Conservation (phyloP, 768 basidiomycete species). For the Mycena polygramma region DNA sequence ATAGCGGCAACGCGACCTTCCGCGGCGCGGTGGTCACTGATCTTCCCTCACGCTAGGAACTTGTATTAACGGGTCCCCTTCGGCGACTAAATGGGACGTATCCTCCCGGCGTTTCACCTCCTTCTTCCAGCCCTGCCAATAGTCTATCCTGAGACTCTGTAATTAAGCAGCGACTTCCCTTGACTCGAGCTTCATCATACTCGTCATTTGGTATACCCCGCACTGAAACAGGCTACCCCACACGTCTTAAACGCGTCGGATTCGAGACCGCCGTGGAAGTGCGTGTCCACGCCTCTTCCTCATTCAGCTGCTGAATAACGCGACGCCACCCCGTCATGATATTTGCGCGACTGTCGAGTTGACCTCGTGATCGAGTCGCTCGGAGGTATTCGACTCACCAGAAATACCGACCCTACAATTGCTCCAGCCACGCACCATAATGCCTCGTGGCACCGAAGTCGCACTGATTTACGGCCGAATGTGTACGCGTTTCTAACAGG, state of each 20-base stretch:
- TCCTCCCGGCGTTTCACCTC: not conserved
- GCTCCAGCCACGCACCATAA: not conserved
- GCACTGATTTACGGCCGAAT: too few relatives aligned
- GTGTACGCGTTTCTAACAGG: too few relatives aligned
- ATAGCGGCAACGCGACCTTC: not conserved
- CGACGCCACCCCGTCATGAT: conserved; percentile 1
- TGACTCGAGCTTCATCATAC: too few relatives aligned
- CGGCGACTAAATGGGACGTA: not conserved
- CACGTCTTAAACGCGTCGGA: conserved; percentile 5
- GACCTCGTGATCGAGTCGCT: not conserved
- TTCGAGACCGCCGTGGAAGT: too few relatives aligned
- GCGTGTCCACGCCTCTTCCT: not conserved
- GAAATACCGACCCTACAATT: not conserved
- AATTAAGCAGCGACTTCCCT: not conserved
- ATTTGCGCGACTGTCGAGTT: not conserved
- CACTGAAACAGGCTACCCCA: conserved; percentile 13
- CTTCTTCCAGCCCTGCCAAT: conserved; percentile 5
- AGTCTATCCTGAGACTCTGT: not conserved
- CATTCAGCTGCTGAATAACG: not conserved
- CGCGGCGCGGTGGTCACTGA: not conserved
- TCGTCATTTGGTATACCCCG: conserved; percentile 1
- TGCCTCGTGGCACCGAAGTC: not conserved
- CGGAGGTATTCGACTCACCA: not conserved
- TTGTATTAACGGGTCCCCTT: not conserved
- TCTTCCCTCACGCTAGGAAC: not conserved